These are phyloP conservation scores for Citrullus colocynthis DNA, from an alignment of 306 rosid genomes.

Conservation along the genomic window DNA sequence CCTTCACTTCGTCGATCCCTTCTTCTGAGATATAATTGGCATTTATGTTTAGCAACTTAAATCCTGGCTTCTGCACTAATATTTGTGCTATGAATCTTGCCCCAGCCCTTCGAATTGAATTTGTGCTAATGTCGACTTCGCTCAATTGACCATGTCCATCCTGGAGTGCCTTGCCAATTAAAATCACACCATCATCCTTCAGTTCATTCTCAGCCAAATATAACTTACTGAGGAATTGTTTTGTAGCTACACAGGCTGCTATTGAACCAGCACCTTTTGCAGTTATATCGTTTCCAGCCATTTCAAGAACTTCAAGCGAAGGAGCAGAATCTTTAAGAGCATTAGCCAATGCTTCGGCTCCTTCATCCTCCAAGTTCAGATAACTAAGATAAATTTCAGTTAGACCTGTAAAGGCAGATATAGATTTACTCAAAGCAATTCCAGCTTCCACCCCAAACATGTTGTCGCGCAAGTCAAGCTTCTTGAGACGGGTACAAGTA, in stretches of 20 bases:
- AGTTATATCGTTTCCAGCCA: slow-evolving; percentile 55
- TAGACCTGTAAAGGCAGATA: slow-evolving; percentile 34
- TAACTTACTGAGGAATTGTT: slow-evolving; percentile 40
- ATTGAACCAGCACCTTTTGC: slow-evolving; percentile 37
- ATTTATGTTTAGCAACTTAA: slow-evolving; percentile 42
- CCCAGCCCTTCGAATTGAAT: slow-evolving; percentile 38
- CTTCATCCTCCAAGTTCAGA: slow-evolving; percentile 58
- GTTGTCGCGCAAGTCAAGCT: slow-evolving; percentile 56
- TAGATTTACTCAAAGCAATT: slow-evolving; percentile 41
- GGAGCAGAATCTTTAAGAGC: slow-evolving; percentile 57
- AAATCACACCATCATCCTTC: slow-evolving; percentile 53
- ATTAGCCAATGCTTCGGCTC: slow-evolving; percentile 35
- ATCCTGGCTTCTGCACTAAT: slow-evolving; percentile 45
- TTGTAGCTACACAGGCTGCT: slow-evolving; percentile 43
- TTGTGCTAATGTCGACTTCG: slow-evolving; percentile 47
- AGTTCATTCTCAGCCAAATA: slow-evolving; percentile 54
- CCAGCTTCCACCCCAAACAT: slow-evolving; percentile 66
- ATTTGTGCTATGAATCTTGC: slow-evolving; percentile 48
- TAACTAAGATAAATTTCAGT: slow-evolving; percentile 51
- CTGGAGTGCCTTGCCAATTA: slow-evolving; percentile 43
- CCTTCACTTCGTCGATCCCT: slow-evolving; percentile 37
- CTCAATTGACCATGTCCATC: slow-evolving; percentile 33
- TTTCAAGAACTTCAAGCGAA: slow-evolving; percentile 42
- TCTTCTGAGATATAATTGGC: slow-evolving; percentile 46
- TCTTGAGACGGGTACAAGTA: slow-evolving; percentile 34